Base-by-base conservation (phyloP, 345 rosid species). In the Linum usitatissimum region DNA sequence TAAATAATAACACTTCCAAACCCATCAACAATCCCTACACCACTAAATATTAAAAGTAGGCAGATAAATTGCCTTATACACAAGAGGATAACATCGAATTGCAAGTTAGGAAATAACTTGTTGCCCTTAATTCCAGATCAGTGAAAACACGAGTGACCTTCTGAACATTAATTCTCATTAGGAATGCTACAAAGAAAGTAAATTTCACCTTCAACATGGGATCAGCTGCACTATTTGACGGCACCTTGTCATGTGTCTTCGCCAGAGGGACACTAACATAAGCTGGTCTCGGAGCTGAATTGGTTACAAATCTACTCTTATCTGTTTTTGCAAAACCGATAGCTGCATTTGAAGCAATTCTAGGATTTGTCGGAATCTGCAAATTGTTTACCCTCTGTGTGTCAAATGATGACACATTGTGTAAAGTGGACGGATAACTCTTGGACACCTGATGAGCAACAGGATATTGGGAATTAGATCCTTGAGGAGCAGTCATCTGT, bases 291-390 rank as follows among this genome's bases (percentile, higher is more conserved):
- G 80, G 78, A 9, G 61, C 70, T 61, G 80, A 72, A 74, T 55
- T 54, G 19, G 74, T 60, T 38, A 70, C 61, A 68, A 78, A 73
- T 64, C 81, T 71, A 65, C 74, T 93, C 81, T 85, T 94, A 5
- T 83, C 84, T 55, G 77, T 65, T 81, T 90, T 94, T 53, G 82
- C 69, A 54, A 79, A 75, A 69, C 90, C 90, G 70, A 80, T 64
- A 59, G 84, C 86, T 81, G 90, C 78, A 79, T 88, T 88, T 68
- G 99, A 83, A 72, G 91, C 96, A 78, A 90, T 88, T 79, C 93
- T 86, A 68, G 97, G 99, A 77, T 94, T 94, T 75, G 97, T 90
- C 63, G 86, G 96, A 73, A 94, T 88, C 84, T 94, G 96, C 73
- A 94, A 64, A 76, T 82, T 88, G 85, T 82, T 83, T 76, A 75